Percentiles rank a stretch among this genome's conserved stretches.
These are phyloP conservation scores for Chaetomium strumarium DNA, from an alignment of 2,329 filamentous ascomycete genomes.

Conservation along the genomic window DNA sequence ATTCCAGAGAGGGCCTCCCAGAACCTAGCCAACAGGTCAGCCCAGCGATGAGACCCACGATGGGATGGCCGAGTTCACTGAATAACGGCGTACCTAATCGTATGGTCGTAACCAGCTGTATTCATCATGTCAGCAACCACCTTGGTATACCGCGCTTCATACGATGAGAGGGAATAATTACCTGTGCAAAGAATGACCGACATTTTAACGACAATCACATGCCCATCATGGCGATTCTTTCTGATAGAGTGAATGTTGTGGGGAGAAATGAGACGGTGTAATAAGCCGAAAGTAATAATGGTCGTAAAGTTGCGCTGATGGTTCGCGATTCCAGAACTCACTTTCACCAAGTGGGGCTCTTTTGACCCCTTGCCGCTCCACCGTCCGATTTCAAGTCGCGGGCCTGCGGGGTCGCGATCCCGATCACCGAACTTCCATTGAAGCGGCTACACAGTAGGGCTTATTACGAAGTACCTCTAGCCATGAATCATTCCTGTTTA, in stretches of 20 bases:
- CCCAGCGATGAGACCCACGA: not conserved
- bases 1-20: constrained; percentile 98
- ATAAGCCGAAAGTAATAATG: no score
- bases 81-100: constrained; percentile 45
- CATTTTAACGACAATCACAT: constrained; percentile 34
- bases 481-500: not conserved
- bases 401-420: no score
- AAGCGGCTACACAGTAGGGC: not conserved
- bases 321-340: no score
- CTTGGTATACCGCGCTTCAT: not conserved
- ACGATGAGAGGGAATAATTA: constrained; percentile 27
- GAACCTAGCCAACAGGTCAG: constrained; percentile 53
- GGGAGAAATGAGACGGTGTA: no score
- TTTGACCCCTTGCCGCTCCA: no score
- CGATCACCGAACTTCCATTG: no score
- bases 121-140: constrained; percentile 18
- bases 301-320: no score
- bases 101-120: constrained; percentile 57
- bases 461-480: no score
- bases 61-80: not conserved
- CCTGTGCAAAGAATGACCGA: constrained; percentile 59
- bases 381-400: no score
- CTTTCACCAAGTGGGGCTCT: no score
- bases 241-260: no score
- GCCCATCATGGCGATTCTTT: constrained; percentile 12